Evolutionary conservation across 2,329 filamentous ascomycete genomes (phyloP).

Genomic region (Exophiala xenobiotica): DNA sequence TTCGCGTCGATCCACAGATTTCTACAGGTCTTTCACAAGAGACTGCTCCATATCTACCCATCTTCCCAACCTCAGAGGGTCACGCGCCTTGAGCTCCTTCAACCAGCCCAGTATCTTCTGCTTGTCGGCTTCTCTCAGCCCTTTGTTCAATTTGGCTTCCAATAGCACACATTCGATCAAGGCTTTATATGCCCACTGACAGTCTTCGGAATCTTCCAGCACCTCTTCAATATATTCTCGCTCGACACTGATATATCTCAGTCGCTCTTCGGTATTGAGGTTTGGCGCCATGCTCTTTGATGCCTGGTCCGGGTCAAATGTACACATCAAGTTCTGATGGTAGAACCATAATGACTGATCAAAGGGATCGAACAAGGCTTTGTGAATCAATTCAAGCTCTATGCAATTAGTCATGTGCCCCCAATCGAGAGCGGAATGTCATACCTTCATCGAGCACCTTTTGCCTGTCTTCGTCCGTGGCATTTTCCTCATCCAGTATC

Average conservation of each 20-base stretch:
- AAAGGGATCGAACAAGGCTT: slow-evolving; percentile 83
- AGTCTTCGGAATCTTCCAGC: slow-evolving; percentile 64
- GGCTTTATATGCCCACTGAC: slow-evolving; percentile 88
- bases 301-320: slow-evolving; percentile 55
- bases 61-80: slow-evolving; percentile 70
- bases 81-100: slow-evolving; percentile 63
- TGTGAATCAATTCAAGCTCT: slow-evolving; percentile 74
- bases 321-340: slow-evolving; percentile 80
- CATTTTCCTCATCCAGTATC: slow-evolving; percentile 68
- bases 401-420: slow-evolving; percentile 3
- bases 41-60: slow-evolving; percentile 68
- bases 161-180: slow-evolving; percentile 72
- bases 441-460: slow-evolving; percentile 70
- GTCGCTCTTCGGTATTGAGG: slow-evolving; percentile 61
- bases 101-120: slow-evolving; percentile 60
- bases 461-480: slow-evolving; percentile 62
- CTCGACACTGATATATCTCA: slow-evolving; percentile 66
- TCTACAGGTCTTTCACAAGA: slow-evolving; percentile 6
- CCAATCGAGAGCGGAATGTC: slow-evolving; percentile 11
- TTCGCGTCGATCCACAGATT: neutral
- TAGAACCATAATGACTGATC: slow-evolving; percentile 98
- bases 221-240: slow-evolving; percentile 71
- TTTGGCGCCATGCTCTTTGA: slow-evolving; percentile 63
- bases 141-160: slow-evolving; percentile 45
- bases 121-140: slow-evolving; percentile 45